phyloP scores from a whole-genome alignment of 208 protist species.

The Trypanosoma boissoni region DNA sequence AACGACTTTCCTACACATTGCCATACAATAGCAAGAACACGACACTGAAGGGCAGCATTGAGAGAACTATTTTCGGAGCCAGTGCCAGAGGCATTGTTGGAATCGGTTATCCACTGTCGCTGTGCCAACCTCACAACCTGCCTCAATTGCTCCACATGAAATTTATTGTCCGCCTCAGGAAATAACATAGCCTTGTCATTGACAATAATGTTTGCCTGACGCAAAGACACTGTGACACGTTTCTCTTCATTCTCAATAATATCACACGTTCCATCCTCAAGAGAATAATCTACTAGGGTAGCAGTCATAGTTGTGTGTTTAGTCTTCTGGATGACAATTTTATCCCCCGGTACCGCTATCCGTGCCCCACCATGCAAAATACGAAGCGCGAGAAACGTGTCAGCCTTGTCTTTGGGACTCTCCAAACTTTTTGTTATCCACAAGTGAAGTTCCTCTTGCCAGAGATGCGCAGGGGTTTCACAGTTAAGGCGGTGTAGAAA shows the following conservation, averaged over 20 bases:
- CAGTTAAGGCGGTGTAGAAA: conserved; percentile 75
- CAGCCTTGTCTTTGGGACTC: conserved; percentile 11
- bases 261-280: conserved; percentile 66
- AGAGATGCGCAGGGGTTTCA: conserved; percentile 40
- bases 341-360: conserved; percentile 70
- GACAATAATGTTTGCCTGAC: conserved; percentile 47
- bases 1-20: conserved; percentile 32
- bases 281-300: conserved; percentile 45
- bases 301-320: conserved; percentile 35
- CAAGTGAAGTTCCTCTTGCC: conserved; percentile 42
- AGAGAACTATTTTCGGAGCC: conserved; percentile 8
- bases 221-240: conserved; percentile 54
- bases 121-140: conserved; percentile 31
- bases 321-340: conserved; percentile 44
- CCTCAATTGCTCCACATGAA: conserved; percentile 36
- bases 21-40: conserved; percentile 52
- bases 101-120: conserved; percentile 1
- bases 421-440: conserved; percentile 56
- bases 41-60: conserved; percentile 34
- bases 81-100: too few species aligned
- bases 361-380: conserved; percentile 57
- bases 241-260: conserved; percentile 54
- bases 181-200: conserved; percentile 38
- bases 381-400: conserved; percentile 59
- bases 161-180: conserved; percentile 27